These are phyloP conservation scores for Centaurea solstitialis DNA, from an alignment of 129 eudicot species.

Conservation along the genomic window DNA sequence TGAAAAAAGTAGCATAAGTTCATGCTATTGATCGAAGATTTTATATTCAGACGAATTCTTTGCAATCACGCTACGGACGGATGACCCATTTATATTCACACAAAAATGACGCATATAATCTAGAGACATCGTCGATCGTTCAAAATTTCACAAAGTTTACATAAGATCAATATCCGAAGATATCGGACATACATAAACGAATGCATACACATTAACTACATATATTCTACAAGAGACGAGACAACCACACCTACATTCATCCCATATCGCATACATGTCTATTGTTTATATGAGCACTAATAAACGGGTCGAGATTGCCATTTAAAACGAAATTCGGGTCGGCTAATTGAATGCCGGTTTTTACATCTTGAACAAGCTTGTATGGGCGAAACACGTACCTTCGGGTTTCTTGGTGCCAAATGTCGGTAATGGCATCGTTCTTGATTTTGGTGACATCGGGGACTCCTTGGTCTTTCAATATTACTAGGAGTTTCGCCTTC, in stretches of 20 bases:
- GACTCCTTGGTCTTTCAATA: conserved; percentile 55
- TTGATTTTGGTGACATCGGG: conserved; percentile 37
- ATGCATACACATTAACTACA: conserved; percentile 22
- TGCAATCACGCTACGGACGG: background rate
- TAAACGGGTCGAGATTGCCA: conserved; percentile 76
- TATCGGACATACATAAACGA: background rate
- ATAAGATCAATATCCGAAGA: background rate
- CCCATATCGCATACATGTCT: conserved; percentile 51
- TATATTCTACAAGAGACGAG: background rate
- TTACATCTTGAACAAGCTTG: conserved; percentile 84
- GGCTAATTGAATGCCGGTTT: conserved; percentile 71
- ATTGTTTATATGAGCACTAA: conserved; percentile 64
- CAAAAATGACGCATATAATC: background rate
- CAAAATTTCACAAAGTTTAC: conserved; percentile 15
- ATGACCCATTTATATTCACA: background rate
- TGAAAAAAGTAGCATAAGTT: too few relatives aligned
- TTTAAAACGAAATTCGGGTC: conserved; percentile 65
- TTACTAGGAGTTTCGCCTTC: conserved; percentile 69
- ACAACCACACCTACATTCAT: conserved; percentile 23
- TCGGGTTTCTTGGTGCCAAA: conserved; percentile 66
- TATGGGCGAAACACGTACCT: conserved; percentile 63
- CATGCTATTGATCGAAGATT: too few relatives aligned
- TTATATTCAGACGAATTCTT: background rate
- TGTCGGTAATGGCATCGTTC: conserved; percentile 30
- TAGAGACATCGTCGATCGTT: background rate